A percentile compares a stretch with the other conserved stretches of the same genome.
phyloP scores from a whole-genome alignment of 140 eudicot genomes.

The Flaveria floridana region DNA sequence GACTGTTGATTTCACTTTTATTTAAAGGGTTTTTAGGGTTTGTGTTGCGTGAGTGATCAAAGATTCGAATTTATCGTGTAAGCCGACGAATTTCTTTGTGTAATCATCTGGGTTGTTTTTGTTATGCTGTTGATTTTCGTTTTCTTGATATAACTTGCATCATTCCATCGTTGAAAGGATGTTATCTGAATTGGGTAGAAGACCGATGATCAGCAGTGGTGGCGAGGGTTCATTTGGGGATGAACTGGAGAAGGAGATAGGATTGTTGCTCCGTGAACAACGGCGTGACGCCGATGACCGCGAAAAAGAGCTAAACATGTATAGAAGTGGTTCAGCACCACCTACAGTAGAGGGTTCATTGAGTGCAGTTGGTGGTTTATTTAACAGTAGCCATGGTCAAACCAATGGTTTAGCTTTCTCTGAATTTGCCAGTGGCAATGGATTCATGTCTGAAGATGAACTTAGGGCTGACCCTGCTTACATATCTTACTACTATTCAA shows the following conservation, averaged over 20 bases:
- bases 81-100: not conserved
- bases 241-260: constrained; percentile 82
- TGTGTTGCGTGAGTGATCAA: constrained; percentile 35
- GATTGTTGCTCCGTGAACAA: constrained; percentile 72
- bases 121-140: constrained; percentile 10
- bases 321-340: constrained; percentile 98
- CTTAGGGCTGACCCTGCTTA: constrained; percentile 89
- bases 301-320: constrained; percentile 83
- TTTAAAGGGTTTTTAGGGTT: constrained; percentile 31
- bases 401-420: constrained; percentile 45
- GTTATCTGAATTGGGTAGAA: constrained; percentile 90
- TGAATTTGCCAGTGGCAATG: constrained; percentile 71
- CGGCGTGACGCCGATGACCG: constrained; percentile 73
- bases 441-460: constrained; percentile 68
- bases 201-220: constrained; percentile 57
- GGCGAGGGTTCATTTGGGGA: constrained; percentile 82
- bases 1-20: constrained; percentile 8
- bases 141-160: constrained; percentile 21
- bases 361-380: constrained; percentile 91
- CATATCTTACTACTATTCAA: constrained; percentile 66
- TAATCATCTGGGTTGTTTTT: constrained; percentile 18
- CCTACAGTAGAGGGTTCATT: constrained; percentile 96
- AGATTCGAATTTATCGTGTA: constrained; percentile 26
- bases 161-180: constrained; percentile 40
- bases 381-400: constrained; percentile 40